A percentile compares a stretch with the other conserved stretches of the same genome.
phyloP scores from a whole-genome alignment of 2,329 filamentous ascomycete genomes.

The Lachnellula arida region DNA sequence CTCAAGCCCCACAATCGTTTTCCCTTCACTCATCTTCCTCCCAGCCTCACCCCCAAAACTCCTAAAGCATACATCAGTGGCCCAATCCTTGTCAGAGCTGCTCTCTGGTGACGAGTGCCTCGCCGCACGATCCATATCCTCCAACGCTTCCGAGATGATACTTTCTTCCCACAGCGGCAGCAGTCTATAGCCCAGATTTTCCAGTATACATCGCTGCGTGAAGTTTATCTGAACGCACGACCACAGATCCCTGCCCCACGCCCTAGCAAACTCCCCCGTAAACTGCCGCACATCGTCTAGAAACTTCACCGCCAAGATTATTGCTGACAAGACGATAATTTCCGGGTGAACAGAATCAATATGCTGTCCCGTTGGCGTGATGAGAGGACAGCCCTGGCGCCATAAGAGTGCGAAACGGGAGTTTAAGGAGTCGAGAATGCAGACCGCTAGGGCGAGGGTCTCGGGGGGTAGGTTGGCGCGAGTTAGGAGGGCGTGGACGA shows the following conservation, averaged over 20 bases:
- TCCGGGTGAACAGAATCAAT: slow-evolving; percentile 60
- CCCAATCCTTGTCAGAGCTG: slow-evolving; percentile 15
- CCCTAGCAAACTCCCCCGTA: slow-evolving; percentile 47
- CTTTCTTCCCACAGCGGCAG: slow-evolving; percentile 54
- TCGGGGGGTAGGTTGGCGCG: slow-evolving; percentile 55
- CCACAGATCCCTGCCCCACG: slow-evolving; percentile 54
- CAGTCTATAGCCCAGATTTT: slow-evolving; percentile 59
- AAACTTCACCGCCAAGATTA: slow-evolving; percentile 63
- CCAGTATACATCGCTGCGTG: slow-evolving; percentile 60
- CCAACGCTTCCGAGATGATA: slow-evolving; percentile 54
- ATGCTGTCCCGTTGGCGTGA: slow-evolving; percentile 38
- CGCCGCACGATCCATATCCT: slow-evolving; percentile 59
- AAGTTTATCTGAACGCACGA: slow-evolving; percentile 57
- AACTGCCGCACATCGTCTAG: slow-evolving; percentile 53
- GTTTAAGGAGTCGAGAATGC: slow-evolving; percentile 61
- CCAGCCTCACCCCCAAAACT: slow-evolving; percentile 1
- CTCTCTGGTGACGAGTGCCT: slow-evolving; percentile 11
- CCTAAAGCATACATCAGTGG: slow-evolving; percentile 11
- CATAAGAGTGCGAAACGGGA: slow-evolving; percentile 58
- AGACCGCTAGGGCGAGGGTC: slow-evolving; percentile 59
- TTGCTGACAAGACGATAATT: slow-evolving; percentile 56
- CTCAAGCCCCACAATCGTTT: slow-evolving; percentile 9
- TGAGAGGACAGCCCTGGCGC: slow-evolving; percentile 54
- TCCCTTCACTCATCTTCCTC: slow-evolving; percentile 7
- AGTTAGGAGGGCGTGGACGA: slow-evolving; percentile 57